Evolutionary conservation across 2,329 filamentous ascomycete species (phyloP), one percentile per base, ranked within the genome.

Genomic region (Sporothrix schenckii): DNA sequence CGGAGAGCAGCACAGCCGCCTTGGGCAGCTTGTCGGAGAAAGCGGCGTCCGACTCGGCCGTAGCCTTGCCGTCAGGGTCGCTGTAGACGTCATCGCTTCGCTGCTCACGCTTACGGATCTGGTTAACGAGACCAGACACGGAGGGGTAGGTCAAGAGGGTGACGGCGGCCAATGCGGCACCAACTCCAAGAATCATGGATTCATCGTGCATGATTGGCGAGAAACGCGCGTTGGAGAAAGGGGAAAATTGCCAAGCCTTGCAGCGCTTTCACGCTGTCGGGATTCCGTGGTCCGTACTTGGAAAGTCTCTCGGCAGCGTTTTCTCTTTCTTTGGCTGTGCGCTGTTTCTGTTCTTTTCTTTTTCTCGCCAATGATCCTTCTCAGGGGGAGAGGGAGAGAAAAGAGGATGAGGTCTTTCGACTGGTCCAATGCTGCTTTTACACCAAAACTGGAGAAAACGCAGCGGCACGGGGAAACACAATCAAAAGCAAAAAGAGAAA

Each of bases 61-160:
- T 90, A 44, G 89, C 90, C 73, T 85, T 83, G 65, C 91, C 91
- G 79, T 94, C 91, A 72, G 84, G 80, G 76, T 94, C 91, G 74
- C 88, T 81, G 76, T 93, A 93, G 14, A 74, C 41, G 53, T 53
- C 68, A 34, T 84, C 80, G 70, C 80, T 80, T 70, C 73, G 77
- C 39, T 72, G 76, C 71, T 78, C 75, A 56, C 75, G 74, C 63
- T 70, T 76, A 72, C 65, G 74, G 52, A 78, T 74, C 75, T 72
- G 77, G 61, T 58, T 63, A 52, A 76, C 74, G 71, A 78, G 74
- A 73, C 74, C 73, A 54, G 76, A 74, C 14, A 75, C 63, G 10
- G 79, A 75, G 2, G 79, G 79, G 14, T 75, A 54, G 27, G 79
- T 77, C 71, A 74, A 74, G 24, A 80, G 73, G 39, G 74, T 75